phyloP scores from a whole-genome alignment of 768 basidiomycete genomes.

The Lactarius psammicola region DNA sequence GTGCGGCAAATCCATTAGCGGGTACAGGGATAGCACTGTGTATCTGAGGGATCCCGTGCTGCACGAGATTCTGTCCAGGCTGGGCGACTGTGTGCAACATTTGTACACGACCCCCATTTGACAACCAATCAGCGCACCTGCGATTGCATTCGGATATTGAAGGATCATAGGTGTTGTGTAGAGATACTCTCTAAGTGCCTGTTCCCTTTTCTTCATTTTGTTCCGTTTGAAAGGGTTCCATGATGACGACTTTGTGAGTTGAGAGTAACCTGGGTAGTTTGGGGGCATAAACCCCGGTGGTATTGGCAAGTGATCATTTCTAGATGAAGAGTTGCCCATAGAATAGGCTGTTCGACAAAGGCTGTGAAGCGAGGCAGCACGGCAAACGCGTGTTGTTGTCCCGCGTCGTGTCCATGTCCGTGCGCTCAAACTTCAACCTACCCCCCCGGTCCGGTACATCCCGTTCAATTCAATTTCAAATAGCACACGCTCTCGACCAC shows the following conservation, averaged over 20 bases:
- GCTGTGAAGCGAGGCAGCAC: neutral
- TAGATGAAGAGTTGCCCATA: slow-evolving; percentile 24
- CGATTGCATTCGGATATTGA: slow-evolving; percentile 21
- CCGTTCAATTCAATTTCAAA: slow-evolving; percentile 15
- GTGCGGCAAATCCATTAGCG: neutral
- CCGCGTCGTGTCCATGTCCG: neutral
- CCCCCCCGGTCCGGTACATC: slow-evolving; percentile 16
- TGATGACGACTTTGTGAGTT: neutral
- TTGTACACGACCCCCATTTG: neutral
- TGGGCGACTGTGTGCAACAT: slow-evolving; percentile 11
- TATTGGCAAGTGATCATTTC: slow-evolving; percentile 16
- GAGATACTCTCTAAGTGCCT: slow-evolving; percentile 23
- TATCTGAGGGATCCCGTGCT: slow-evolving; percentile 16
- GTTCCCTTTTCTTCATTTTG: slow-evolving; percentile 25
- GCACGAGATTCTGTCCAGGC: slow-evolving; percentile 21
- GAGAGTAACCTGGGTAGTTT: slow-evolving; percentile 14
- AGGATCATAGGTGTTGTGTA: slow-evolving; percentile 26
- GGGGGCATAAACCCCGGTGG: slow-evolving; percentile 21
- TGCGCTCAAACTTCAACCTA: neutral
- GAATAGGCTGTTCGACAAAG: slow-evolving; percentile 1
- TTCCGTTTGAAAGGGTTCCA: slow-evolving; percentile 27
- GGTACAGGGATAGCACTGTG: slow-evolving; percentile 17
- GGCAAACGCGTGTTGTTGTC: neutral
- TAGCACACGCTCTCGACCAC: too few relatives aligned
- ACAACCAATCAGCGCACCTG: slow-evolving; percentile 11